Base-by-base conservation (phyloP, 352 stramenopile species). In the Globisporangium spinosum region DNA sequence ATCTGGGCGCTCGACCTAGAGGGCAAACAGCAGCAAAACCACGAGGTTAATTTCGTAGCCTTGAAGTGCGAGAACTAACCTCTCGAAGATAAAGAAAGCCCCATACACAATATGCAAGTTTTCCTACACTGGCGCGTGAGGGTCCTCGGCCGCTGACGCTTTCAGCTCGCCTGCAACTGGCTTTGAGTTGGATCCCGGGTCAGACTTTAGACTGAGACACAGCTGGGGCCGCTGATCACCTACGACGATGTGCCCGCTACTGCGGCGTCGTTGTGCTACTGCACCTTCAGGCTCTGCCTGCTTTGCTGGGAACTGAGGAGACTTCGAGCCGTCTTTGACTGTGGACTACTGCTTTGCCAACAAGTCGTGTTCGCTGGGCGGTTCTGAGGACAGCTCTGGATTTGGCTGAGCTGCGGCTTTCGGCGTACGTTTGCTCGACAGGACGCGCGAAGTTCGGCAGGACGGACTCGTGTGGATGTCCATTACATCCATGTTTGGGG, bases 171-270 rank as follows among this genome's bases (percentile, higher is more conserved):
- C 29, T 32, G 29, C 29, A 32, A 57, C 20, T 13, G 17, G 12
- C 6, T 5, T 23, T 35, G 25, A 6, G 2, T 10, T n/a, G 7
- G 23, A 23, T 20, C 55, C 20, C 3, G 1, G 7, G 29, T 67
- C 12, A 15, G 54, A 15, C 54, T 22, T 54, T 29, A 23, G 25
- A 2, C 17, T 23, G 22, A 51, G 12, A 10, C 58, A 29, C 3
- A 68, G 54, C 20, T 55, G 63, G 3, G 62, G 38, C 29, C 67
- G 67, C 20, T 68, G 58, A 8, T 38, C 29, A 15, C 40, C 53
- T 4, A 65, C 20, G 20, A 69, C 53, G 32, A 71, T 71, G 20
- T 71, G 62, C 20, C 51, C 61, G 35, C 51, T 65, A 17, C 51
- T 71, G 23, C 51, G 25, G 7, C 65, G 56, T 27, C 40, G 25